Base-by-base conservation (phyloP, 2,329 filamentous ascomycete species). In the Cordyceps pruinosa region DNA sequence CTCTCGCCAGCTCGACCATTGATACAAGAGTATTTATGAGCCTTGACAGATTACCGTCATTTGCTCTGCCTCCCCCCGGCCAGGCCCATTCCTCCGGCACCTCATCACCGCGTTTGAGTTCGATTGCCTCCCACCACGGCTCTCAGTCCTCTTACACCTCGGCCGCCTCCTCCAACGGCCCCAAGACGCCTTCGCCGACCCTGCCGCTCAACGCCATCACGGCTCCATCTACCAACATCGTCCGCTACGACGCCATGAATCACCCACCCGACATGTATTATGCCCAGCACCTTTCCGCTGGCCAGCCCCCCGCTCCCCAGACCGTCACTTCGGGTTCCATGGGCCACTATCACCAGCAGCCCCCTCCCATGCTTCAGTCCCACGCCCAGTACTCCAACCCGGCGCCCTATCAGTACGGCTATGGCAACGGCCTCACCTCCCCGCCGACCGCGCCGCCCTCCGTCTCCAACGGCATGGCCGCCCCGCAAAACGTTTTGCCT, bases 241-340 rank as follows among this genome's bases (percentile, higher is more conserved):
- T 65, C 39, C 66, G 63, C 51, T 69, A 66, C 65, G 69, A 72
- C 69, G 75, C 77, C 73, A 96, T 97, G 92, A 96, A 96, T 76
- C 87, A 88, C 73, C 81, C 82, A 66, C 83, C 85, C 64, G 93
- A 96, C 66, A 89, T 95, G 86, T 94, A 96, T 72, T 91, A 94
- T 68, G 81, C 86, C 69, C 77, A 83, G 66, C 89, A 94, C 73
- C 86, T 95, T 78, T 88, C 89, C 65, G 83, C 86, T 63, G 87
- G 86, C 60, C 89, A 89, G 70, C 80, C 85, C 59, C 88, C 88
- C 66, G 79, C 85, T 59, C 86, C 89, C 10, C 88, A 91, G 70
- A 85, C 89, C 23, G 88, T 89, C 46, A 87, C 90, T 15, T 89
- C 90, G 0, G 79, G 85, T 59, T 80, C 79, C 52, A 81, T 95